Percentiles rank a stretch among this genome's conserved stretches.
Evolutionary conservation across 805 yeast species (phyloP).

Genomic region (Kodamaea fukazawae): DNA sequence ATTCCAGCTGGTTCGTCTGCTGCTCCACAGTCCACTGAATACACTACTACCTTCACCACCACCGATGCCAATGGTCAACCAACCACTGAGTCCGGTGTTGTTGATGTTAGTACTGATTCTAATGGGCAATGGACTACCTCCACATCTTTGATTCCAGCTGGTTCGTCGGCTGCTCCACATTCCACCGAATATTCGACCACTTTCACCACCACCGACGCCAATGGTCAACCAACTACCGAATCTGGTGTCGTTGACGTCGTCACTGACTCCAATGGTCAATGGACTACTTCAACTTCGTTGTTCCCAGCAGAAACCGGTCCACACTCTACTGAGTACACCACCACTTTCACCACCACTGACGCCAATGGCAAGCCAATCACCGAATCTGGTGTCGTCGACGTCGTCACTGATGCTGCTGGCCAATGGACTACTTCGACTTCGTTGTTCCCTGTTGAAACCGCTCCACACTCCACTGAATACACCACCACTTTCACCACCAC

Average conservation of each 20-base stretch:
- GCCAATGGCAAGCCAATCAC: not conserved
- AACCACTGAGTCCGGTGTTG: constrained; percentile 18
- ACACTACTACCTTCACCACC: constrained; percentile 12
- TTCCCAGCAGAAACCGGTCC: not conserved
- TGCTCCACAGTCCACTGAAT: constrained; percentile 9
- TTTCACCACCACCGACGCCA: constrained; percentile 13
- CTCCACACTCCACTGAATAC: constrained; percentile 6
- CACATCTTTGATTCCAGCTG: constrained; percentile 11
- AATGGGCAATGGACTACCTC: constrained; percentile 15
- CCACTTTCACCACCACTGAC: constrained; percentile 2
- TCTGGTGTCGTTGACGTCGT: constrained; percentile 18
- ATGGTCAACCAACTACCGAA: constrained; percentile 15
- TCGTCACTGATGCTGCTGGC: constrained; percentile 16
- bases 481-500: constrained; percentile 9
- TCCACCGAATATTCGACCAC: constrained; percentile 18
- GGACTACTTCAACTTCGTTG: constrained; percentile 13
- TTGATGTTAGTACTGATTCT: constrained; percentile 17
- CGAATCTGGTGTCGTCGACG: constrained; percentile 16
- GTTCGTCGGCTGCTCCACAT: not conserved
- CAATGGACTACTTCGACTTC: constrained; percentile 12
- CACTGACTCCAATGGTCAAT: constrained; percentile 15
- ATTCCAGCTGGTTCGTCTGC: not conserved
- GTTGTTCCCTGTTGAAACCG: not conserved
- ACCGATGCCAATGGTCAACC: constrained; percentile 14
- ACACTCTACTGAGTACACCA: constrained; percentile 2